A percentile compares a stretch with the other conserved stretches of the same genome.
Evolutionary conservation across 306 rosid species (phyloP).

Genomic region (Pueraria montana): DNA sequence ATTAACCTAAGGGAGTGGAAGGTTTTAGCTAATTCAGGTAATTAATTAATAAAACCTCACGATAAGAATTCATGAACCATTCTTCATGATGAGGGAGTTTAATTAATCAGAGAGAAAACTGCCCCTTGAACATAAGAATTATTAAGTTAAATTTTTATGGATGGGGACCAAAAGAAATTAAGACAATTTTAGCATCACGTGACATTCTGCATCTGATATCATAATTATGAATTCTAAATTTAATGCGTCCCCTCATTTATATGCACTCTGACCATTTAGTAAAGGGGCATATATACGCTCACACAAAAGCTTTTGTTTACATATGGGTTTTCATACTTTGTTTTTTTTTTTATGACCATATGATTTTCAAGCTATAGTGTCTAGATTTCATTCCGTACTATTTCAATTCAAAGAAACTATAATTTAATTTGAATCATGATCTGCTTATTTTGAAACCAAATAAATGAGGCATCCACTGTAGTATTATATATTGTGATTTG

Average conservation of each 20-base stretch:
- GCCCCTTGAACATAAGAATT: neutral
- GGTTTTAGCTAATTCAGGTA: neutral
- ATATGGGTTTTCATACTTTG: neutral
- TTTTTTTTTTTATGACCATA: too few species aligned
- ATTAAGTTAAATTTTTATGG: neutral
- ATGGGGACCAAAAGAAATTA: constrained; percentile 27
- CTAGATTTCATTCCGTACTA: neutral
- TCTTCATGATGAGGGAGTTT: neutral
- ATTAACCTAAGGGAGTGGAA: neutral
- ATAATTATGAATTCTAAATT: neutral
- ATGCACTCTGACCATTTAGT: neutral
- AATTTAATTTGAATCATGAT: neutral
- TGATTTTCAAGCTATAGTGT: neutral
- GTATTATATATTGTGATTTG: neutral
- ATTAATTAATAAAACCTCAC: neutral
- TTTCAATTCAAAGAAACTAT: neutral
- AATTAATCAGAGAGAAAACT: neutral
- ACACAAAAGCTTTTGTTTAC: neutral
- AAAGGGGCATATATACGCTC: neutral
- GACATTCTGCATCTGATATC: constrained; percentile 11
- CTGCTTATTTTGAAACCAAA: neutral
- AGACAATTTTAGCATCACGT: constrained; percentile 35
- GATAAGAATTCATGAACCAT: neutral
- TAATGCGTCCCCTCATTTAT: neutral
- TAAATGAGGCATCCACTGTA: neutral